Conservation (phyloP, 371 early-diverging fungal genomes). For the Haplosporangium sp. region DNA sequence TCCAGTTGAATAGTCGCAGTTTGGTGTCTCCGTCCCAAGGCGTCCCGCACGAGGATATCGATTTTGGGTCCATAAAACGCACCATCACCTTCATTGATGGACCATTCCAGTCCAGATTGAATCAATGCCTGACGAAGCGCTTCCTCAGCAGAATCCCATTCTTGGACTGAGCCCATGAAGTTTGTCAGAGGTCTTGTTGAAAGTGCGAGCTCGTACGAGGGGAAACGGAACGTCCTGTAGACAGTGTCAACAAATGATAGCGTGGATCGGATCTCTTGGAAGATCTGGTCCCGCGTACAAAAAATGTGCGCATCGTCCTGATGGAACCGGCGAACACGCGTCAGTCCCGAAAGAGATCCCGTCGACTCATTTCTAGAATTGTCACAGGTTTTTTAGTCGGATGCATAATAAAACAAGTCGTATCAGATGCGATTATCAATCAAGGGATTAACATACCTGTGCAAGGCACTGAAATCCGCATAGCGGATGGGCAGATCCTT, state of each 20-base stretch:
- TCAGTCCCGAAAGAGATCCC: conserved; percentile 93
- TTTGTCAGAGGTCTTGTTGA: conserved; percentile 98
- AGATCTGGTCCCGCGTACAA: conserved; percentile 81
- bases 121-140: conserved; percentile 86
- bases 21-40: conserved; percentile 92
- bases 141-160: conserved; percentile 97
- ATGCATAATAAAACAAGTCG: neutral
- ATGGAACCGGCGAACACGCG: conserved; percentile 95
- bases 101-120: conserved; percentile 84
- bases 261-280: conserved; percentile 80
- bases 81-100: conserved; percentile 98
- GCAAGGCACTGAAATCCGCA: conserved; percentile 96
- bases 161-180: conserved; percentile 92
- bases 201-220: conserved; percentile 85
- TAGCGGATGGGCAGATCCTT: conserved; percentile 92
- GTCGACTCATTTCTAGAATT: conserved; percentile 84
- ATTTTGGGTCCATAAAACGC: conserved; percentile 99
- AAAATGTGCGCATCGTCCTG: conserved; percentile 99
- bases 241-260: conserved; percentile 88
- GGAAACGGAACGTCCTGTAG: conserved; percentile 94
- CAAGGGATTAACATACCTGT: conserved; percentile 59
- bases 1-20: conserved; percentile 99
- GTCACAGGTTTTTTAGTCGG: neutral
- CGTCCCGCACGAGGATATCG: conserved; percentile 98
- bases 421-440: neutral